Conservation (phyloP, 2,329 filamentous ascomycete genomes). For the Ophiocordyceps sinensis region DNA sequence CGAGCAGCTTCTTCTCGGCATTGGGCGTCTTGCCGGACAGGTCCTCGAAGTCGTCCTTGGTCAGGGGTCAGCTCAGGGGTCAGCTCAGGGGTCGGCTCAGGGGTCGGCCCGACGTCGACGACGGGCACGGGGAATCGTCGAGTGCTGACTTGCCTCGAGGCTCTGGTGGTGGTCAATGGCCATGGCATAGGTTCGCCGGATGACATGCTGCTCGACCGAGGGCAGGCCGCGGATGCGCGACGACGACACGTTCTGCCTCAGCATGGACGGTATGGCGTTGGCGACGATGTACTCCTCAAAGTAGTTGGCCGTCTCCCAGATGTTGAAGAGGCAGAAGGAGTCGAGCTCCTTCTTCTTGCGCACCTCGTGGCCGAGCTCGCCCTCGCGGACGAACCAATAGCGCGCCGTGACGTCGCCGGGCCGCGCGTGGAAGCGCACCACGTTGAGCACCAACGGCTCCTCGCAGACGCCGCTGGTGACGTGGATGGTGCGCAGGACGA, state of each 20-base stretch:
- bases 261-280: slow-evolving; percentile 13
- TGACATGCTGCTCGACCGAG: slow-evolving; percentile 1
- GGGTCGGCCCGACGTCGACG: no score
- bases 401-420: slow-evolving; percentile 23
- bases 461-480: slow-evolving; percentile 23
- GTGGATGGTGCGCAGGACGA: slow-evolving; percentile 16
- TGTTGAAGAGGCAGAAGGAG: slow-evolving; percentile 25
- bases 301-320: slow-evolving; percentile 16
- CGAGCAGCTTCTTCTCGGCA: slow-evolving; percentile 21
- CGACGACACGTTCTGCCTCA: slow-evolving; percentile 7
- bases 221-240: background rate
- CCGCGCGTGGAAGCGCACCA: slow-evolving; percentile 25
- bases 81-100: no score
- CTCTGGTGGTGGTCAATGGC: slow-evolving; percentile 8
- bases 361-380: slow-evolving; percentile 7
- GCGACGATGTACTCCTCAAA: slow-evolving; percentile 22
- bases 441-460: slow-evolving; percentile 20
- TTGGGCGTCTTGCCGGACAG: slow-evolving; percentile 2
- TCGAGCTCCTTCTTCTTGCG: slow-evolving; percentile 17
- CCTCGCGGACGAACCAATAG: slow-evolving; percentile 18
- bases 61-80: background rate
- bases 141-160: slow-evolving; percentile 13
- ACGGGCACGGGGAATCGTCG: no score
- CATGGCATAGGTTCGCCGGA: slow-evolving; percentile 9
- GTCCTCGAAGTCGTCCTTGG: slow-evolving; percentile 1